Evolutionary conservation across 192 early-diverging fungal genomes (phyloP).

Genomic region (Coemansia sp.): DNA sequence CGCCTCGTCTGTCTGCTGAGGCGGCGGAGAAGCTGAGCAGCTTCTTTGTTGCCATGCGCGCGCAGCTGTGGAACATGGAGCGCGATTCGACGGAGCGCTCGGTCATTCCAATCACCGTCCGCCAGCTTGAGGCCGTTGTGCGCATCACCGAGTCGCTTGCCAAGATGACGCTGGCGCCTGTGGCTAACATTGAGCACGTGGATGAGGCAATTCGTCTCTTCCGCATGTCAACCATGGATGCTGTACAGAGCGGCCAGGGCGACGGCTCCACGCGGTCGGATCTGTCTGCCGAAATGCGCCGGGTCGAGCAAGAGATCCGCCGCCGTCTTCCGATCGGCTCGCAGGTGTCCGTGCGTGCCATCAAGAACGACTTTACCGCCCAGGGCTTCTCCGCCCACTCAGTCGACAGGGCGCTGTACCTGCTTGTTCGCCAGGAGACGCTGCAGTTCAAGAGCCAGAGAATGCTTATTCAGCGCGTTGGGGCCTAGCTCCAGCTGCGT

Average conservation of each 20-base stretch:
- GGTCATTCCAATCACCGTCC: constrained; percentile 95
- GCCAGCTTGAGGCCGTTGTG: constrained; percentile 97
- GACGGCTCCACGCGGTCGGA: constrained; percentile 79
- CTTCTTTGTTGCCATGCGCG: constrained; percentile 91
- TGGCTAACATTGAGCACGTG: constrained; percentile 86
- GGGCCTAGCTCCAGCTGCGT: constrained; percentile 27
- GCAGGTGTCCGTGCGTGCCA: constrained; percentile 61
- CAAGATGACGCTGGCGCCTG: constrained; percentile 86
- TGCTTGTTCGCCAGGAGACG: constrained; percentile 78
- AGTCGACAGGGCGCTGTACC: constrained; percentile 72
- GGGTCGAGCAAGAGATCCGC: constrained; percentile 82
- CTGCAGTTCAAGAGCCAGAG: constrained; percentile 81
- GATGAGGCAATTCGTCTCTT: constrained; percentile 98
- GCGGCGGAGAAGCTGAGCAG: constrained; percentile 92
- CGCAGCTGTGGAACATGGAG: constrained; percentile 78
- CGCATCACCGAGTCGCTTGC: constrained; percentile 98
- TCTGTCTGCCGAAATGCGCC: constrained; percentile 72
- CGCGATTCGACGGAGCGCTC: constrained; percentile 68
- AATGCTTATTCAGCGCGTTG: constrained; percentile 57
- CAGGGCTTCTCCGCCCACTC: constrained; percentile 58
- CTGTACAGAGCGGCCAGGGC: constrained; percentile 83
- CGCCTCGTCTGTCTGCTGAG: constrained; percentile 84
- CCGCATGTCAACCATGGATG: constrained; percentile 97
- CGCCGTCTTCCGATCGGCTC: constrained; percentile 87
- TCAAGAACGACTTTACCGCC: constrained; percentile 63